Conservation (phyloP, 2,329 filamentous ascomycete genomes). For the Cryphonectria carpinicola region DNA sequence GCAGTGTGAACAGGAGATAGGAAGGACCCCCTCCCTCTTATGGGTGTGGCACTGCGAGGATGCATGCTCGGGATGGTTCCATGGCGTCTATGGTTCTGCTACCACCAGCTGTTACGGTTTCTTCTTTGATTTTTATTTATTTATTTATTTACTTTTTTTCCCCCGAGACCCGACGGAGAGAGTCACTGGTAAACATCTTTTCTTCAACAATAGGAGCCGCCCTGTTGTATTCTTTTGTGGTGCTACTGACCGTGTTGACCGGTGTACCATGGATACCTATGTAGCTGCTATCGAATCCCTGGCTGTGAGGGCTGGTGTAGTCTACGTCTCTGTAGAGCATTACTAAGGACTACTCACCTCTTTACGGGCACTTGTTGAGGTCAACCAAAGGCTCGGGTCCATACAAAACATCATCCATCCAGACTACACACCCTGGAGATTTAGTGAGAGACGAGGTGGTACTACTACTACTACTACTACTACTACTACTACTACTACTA, state of each 20-base stretch:
- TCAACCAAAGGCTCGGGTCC: neutral
- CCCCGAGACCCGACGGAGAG: neutral
- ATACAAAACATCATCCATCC: neutral
- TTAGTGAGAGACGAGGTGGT: neutral
- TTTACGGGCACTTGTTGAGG: neutral
- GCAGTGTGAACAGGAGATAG: neutral
- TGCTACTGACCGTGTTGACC: neutral
- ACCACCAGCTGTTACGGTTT: slow-evolving; percentile 9
- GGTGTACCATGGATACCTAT: neutral
- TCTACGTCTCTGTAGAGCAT: neutral
- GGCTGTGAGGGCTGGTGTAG: too few species aligned
- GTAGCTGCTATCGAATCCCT: neutral
- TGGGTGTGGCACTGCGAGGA: slow-evolving; percentile 14
- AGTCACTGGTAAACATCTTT: neutral
- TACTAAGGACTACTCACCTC: neutral
- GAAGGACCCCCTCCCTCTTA: neutral
- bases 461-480: neutral
- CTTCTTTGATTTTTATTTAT: slow-evolving; percentile 5
- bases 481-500: neutral
- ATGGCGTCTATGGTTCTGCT: slow-evolving; percentile 25
- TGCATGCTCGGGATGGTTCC: slow-evolving; percentile 22
- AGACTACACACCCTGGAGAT: neutral
- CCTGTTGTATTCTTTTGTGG: neutral
- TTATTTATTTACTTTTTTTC: slow-evolving; percentile 7
- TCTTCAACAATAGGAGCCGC: neutral